Evolutionary conservation across 495 filamentous ascomycete species (phyloP).

Genomic region (Hypoxylon crocopeplum): DNA sequence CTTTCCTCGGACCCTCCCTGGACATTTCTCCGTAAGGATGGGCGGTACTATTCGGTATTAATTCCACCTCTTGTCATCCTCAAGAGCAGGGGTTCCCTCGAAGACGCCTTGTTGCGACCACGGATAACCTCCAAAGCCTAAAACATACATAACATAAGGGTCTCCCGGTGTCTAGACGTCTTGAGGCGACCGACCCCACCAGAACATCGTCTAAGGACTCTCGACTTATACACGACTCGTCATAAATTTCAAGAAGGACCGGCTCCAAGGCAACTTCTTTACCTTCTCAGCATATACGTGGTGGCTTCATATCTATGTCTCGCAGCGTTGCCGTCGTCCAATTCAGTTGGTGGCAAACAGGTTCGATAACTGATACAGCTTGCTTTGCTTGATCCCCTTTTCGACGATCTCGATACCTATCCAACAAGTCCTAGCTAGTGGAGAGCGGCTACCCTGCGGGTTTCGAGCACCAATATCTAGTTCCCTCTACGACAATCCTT

Average conservation of each 20-base stretch:
- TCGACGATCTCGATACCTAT: conserved; percentile 33
- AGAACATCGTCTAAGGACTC: conserved; percentile 41
- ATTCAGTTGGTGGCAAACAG: conserved; percentile 23
- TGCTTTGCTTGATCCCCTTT: conserved; percentile 17
- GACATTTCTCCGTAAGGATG: conserved; percentile 56
- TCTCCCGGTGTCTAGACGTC: conserved; percentile 45
- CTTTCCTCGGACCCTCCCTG: conserved; percentile 55
- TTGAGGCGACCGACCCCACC: conserved; percentile 51
- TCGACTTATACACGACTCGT: conserved; percentile 39
- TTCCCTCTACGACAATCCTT: conserved; percentile 14
- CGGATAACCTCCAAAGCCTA: conserved; percentile 48
- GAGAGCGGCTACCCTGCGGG: conserved; percentile 1
- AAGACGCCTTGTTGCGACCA: conserved; percentile 53
- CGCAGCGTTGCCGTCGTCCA: conserved; percentile 18
- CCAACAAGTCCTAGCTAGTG: conserved; percentile 14
- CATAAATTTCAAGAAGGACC: conserved; percentile 21
- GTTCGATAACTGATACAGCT: conserved; percentile 24
- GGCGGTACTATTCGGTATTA: conserved; percentile 57
- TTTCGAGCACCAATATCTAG: conserved; percentile 15
- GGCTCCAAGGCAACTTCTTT: conserved; percentile 26
- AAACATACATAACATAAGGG: conserved; percentile 52
- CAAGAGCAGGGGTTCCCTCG: conserved; percentile 51
- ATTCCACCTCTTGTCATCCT: conserved; percentile 56
- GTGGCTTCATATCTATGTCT: conserved; percentile 34
- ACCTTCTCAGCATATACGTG: conserved; percentile 25